phyloP scores from a whole-genome alignment of 202 grass and related monocot species.

The Setaria viridis region DNA sequence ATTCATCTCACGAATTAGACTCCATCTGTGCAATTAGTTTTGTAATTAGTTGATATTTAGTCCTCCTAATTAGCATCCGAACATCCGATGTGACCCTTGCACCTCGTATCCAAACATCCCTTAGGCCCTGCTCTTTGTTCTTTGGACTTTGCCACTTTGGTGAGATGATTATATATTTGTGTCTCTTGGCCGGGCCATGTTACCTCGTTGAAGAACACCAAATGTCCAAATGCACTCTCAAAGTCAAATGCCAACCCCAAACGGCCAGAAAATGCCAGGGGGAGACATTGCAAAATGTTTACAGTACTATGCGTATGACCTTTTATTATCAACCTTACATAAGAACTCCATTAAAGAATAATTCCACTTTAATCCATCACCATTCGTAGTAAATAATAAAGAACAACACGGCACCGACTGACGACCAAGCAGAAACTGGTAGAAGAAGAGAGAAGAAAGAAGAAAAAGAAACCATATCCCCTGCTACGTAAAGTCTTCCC shows the following conservation, averaged over 20 bases:
- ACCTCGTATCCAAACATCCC: too few species aligned
- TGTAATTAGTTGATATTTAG: too few species aligned
- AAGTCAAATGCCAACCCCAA: neutral
- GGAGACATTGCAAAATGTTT: neutral
- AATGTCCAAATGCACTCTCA: neutral
- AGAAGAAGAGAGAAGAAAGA: neutral
- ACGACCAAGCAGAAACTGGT: neutral
- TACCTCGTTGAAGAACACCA: too few species aligned
- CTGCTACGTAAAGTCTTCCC: neutral
- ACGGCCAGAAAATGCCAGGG: neutral
- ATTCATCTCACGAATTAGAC: too few species aligned
- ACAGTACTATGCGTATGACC: neutral
- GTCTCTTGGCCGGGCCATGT: too few species aligned
- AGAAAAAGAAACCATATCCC: neutral
- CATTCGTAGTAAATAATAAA: neutral
- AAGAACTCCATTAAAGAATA: constrained; percentile 1
- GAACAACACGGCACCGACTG: neutral
- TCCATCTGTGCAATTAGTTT: too few species aligned
- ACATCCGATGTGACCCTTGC: too few species aligned
- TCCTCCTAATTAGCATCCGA: too few species aligned
- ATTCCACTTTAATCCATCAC: neutral
- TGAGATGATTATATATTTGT: too few species aligned
- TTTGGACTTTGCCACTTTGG: too few species aligned
- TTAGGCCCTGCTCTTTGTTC: too few species aligned
- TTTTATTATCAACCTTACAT: constrained; percentile 10